Conservation (phyloP, 2,329 filamentous ascomycete genomes). For the Myriosclerotinia curreyana region DNA sequence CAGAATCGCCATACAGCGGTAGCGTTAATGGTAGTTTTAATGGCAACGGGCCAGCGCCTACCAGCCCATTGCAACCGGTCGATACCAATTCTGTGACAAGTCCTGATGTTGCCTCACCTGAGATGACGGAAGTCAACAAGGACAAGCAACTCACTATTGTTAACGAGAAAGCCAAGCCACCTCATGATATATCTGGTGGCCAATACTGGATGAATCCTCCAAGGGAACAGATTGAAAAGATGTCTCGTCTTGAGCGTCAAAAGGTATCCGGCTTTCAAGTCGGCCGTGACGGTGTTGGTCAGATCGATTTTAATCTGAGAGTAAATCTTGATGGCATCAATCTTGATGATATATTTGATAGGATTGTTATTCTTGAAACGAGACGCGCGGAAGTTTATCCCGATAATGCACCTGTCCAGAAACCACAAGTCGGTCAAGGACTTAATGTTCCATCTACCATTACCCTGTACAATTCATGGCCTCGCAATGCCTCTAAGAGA, state of each 20-base stretch:
- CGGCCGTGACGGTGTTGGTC: conserved; percentile 77
- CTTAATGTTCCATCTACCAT: conserved; percentile 90
- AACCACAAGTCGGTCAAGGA: conserved; percentile 80
- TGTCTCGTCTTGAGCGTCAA: conserved; percentile 77
- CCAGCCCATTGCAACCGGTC: conserved; percentile 35
- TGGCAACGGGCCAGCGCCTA: conserved; percentile 40
- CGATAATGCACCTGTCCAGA: conserved; percentile 57
- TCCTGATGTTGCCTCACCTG: conserved; percentile 54
- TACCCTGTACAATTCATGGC: conserved; percentile 89
- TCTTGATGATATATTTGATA: conserved; percentile 73
- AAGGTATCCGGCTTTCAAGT: conserved; percentile 73
- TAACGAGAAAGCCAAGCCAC: conserved; percentile 55
- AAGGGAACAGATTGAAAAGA: conserved; percentile 68
- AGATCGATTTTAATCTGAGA: conserved; percentile 74
- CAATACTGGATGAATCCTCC: conserved; percentile 84
- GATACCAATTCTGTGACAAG: conserved; percentile 49
- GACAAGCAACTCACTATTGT: conserved; percentile 77
- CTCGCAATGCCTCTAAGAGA: conserved; percentile 63
- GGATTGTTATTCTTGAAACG: conserved; percentile 71
- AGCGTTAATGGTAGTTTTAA: neutral
- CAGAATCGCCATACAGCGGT: neutral
- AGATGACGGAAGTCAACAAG: conserved; percentile 64
- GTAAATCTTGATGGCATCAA: conserved; percentile 81
- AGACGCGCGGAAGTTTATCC: conserved; percentile 86
- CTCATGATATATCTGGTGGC: conserved; percentile 48